phyloP scores from a whole-genome alignment of 106 monocot species.

The Dendrobium officinale region DNA sequence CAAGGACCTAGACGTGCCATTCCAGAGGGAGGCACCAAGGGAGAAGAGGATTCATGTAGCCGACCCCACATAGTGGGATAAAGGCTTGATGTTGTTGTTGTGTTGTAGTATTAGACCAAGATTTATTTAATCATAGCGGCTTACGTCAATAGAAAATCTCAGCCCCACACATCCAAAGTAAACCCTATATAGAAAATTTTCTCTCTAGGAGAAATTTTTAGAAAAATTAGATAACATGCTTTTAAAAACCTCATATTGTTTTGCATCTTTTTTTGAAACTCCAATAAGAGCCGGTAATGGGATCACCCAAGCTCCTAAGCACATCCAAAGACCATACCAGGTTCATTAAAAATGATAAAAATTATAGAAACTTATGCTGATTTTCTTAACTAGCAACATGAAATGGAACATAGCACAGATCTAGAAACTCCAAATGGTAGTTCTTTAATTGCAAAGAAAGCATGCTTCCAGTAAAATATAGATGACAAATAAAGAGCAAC shows the following conservation, averaged over 20 bases:
- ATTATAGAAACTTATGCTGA: neutral
- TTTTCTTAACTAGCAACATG: neutral
- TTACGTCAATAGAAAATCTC: neutral
- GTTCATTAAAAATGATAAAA: neutral
- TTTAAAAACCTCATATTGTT: neutral
- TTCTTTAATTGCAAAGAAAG: neutral
- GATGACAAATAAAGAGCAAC: neutral
- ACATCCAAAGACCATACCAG: neutral
- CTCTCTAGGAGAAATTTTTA: neutral
- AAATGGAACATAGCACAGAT: neutral
- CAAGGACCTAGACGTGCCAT: no score
- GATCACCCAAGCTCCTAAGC: neutral
- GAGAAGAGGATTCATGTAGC: no score
- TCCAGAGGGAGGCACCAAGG: no score
- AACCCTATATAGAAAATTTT: neutral
- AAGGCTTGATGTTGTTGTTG: no score
- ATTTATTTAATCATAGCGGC: neutral
- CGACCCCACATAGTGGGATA: no score
- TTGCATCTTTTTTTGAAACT: neutral
- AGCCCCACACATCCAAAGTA: neutral
- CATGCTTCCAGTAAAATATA: neutral
- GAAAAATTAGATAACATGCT: neutral
- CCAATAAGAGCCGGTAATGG: neutral
- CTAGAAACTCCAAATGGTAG: neutral
- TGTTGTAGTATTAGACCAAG: neutral